Conservation (phyloP, 1,284 basidiomycete species). For the Porphyrellus sp. region DNA sequence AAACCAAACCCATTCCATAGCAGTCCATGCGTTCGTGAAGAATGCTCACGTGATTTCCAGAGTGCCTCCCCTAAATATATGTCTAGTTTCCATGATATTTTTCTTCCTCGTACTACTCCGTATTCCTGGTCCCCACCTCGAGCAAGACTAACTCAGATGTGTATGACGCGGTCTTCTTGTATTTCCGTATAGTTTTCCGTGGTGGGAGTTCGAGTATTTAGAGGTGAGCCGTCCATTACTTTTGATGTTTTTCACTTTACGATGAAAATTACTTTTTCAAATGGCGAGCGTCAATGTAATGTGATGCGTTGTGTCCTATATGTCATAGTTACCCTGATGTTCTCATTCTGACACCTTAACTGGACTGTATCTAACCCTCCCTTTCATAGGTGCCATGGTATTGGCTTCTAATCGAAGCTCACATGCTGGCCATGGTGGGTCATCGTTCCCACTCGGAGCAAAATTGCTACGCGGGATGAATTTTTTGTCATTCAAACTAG, state of each 20-base stretch:
- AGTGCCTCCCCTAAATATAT: slow-evolving; percentile 12
- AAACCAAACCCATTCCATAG: no score
- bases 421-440: slow-evolving; percentile 10
- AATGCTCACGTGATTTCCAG: background rate
- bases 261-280: slow-evolving; percentile 52
- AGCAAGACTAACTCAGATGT: background rate
- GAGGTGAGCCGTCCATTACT: slow-evolving; percentile 8
- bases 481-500: slow-evolving; percentile 71
- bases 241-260: background rate
- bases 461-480: slow-evolving; percentile 49
- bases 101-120: background rate
- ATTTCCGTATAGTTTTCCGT: background rate
- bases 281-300: slow-evolving; percentile 42
- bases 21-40: no score
- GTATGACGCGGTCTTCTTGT: background rate
- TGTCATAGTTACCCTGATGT: slow-evolving; percentile 90
- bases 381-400: slow-evolving; percentile 3
- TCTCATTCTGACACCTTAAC: slow-evolving; percentile 30
- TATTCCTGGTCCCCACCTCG: background rate
- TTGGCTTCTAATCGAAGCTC: background rate
- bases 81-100: background rate
- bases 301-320: slow-evolving; percentile 46
- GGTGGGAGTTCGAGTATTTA: background rate
- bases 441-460: background rate
- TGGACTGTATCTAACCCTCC: slow-evolving; percentile 9